Conservation (phyloP, 768 basidiomycete genomes). For the Sistotremastrum niveocremeum region DNA sequence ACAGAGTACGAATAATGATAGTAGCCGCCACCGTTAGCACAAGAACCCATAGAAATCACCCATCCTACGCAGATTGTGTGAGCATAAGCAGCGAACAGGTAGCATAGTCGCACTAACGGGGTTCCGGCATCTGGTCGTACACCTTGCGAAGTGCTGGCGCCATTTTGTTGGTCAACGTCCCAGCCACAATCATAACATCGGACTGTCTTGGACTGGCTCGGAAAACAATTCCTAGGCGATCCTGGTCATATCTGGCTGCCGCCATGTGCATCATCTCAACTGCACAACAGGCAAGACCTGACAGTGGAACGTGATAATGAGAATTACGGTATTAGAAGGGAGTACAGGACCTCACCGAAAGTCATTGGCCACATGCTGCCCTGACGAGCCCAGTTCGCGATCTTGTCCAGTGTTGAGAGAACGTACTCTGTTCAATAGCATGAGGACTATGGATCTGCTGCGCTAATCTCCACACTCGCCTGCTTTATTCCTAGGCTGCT, state of each 20-base stretch:
- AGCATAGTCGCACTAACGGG: constrained; percentile 37
- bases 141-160: constrained; percentile 94
- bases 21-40: constrained; percentile 95
- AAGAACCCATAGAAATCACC: constrained; percentile 99
- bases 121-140: constrained; percentile 98
- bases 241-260: constrained; percentile 96
- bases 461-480: constrained; percentile 32
- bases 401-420: constrained; percentile 87
- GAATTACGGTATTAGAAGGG: not conserved
- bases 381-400: constrained; percentile 95
- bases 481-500: constrained; percentile 81
- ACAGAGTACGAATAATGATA: constrained; percentile 99
- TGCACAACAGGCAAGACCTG: constrained; percentile 95
- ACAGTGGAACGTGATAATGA: constrained; percentile 1
- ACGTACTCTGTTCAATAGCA: constrained; percentile 64
- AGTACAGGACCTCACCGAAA: constrained; percentile 38
- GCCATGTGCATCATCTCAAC: constrained; percentile 99
- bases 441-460: not conserved
- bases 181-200: constrained; percentile 98
- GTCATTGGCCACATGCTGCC: constrained; percentile 99
- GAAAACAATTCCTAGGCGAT: constrained; percentile 93
- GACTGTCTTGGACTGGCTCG: constrained; percentile 97
- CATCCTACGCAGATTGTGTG: constrained; percentile 41
- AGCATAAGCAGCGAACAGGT: not conserved
- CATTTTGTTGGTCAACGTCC: constrained; percentile 99